Evolutionary conservation across 257 asterid genomes (phyloP).

Genomic region (Nicotiana paniculata): DNA sequence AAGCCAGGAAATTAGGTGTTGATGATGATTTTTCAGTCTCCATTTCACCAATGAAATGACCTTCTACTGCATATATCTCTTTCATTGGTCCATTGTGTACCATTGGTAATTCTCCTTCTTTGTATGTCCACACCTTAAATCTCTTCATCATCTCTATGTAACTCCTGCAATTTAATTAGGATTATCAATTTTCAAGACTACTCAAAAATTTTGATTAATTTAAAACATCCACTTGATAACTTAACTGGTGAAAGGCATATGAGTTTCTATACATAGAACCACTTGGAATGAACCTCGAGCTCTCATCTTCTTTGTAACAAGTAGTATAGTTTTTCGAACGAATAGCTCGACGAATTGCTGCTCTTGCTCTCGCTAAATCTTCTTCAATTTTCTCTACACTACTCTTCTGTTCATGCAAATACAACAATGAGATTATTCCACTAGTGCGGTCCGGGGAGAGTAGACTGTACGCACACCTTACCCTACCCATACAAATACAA

Average conservation of each 20-base stretch:
- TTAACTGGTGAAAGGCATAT: conserved; percentile 25
- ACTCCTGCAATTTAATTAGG: conserved; percentile 3
- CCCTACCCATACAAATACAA: background rate
- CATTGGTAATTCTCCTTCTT: conserved; percentile 21
- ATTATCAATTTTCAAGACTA: too few species aligned
- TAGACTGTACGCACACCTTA: too few species aligned
- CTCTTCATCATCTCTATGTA: conserved; percentile 17
- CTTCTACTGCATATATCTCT: conserved; percentile 19
- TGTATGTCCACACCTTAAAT: conserved; percentile 23
- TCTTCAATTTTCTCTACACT: conserved; percentile 10
- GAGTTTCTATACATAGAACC: conserved; percentile 20
- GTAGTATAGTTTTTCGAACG: background rate
- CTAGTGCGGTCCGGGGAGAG: too few species aligned
- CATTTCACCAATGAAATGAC: conserved; percentile 21
- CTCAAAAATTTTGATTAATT: too few species aligned
- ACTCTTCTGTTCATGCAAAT: background rate
- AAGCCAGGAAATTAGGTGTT: conserved; percentile 6
- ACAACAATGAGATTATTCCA: too few species aligned
- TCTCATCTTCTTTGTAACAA: background rate
- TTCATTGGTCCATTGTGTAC: conserved; percentile 19
- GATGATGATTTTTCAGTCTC: background rate
- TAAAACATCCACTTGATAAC: background rate
- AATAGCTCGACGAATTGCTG: conserved; percentile 13
- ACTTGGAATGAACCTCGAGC: conserved; percentile 12
- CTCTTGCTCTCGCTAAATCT: conserved; percentile 20